Conservation (phyloP, 2,329 filamentous ascomycete species). For the Penicillium rolfsii region DNA sequence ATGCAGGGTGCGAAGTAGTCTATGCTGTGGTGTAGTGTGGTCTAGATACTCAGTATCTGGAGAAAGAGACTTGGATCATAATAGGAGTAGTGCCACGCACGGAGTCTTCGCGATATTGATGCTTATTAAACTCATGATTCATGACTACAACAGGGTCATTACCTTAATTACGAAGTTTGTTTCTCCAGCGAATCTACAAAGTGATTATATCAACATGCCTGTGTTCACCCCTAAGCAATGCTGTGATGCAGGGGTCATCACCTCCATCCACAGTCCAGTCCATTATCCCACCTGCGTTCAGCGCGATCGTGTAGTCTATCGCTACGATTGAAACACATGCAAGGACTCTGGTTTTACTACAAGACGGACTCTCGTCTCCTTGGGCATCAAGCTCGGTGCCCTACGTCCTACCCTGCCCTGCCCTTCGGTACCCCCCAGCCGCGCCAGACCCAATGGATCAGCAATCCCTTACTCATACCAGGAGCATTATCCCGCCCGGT, state of each 20-base stretch:
- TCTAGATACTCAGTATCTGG: background rate
- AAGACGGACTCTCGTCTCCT: background rate
- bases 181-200: background rate
- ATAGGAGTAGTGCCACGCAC: background rate
- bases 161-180: background rate
- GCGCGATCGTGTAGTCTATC: conserved; percentile 6
- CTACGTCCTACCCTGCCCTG: background rate
- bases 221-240: conserved; percentile 8
- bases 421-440: background rate
- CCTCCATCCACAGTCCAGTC: background rate
- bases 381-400: conserved; percentile 1
- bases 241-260: conserved; percentile 9
- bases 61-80: background rate
- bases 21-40: background rate
- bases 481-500: background rate
- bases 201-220: background rate
- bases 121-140: conserved; percentile 3
- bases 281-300: conserved; percentile 12
- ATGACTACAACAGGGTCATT: background rate
- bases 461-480: conserved; percentile 19
- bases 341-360: conserved; percentile 5
- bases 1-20: no score
- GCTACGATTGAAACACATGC: conserved; percentile 8
- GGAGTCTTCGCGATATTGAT: background rate
- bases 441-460: conserved; percentile 15